These are phyloP conservation scores for Cephalotrichum gorgonifer DNA, from an alignment of 2,329 filamentous ascomycete species.

Conservation along the genomic window DNA sequence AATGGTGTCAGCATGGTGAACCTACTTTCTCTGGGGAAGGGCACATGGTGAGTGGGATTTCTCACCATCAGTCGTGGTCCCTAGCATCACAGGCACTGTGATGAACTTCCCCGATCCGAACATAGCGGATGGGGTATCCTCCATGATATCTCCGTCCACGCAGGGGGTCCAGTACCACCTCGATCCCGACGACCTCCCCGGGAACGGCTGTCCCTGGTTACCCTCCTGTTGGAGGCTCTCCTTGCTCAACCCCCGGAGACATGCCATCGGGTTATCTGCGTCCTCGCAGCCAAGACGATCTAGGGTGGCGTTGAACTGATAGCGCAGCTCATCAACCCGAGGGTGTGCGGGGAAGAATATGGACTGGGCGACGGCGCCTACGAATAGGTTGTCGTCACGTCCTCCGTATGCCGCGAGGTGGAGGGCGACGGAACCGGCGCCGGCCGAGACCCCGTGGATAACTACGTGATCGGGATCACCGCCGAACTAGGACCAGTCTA, in stretches of 20 bases:
- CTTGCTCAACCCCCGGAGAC: conserved; percentile 26
- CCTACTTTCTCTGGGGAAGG: neutral
- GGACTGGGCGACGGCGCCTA: conserved; percentile 34
- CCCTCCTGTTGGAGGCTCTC: conserved; percentile 24
- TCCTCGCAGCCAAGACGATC: conserved; percentile 23
- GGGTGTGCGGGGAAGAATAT: conserved; percentile 40
- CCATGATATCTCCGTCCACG: conserved; percentile 34
- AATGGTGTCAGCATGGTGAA: conserved; percentile 1
- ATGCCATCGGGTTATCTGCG: conserved; percentile 23
- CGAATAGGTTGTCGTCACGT: conserved; percentile 33
- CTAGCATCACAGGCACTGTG: conserved; percentile 33
- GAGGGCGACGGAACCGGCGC: conserved; percentile 47
- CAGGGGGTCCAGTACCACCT: conserved; percentile 42
- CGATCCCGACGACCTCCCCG: conserved; percentile 21
- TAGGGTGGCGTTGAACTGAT: conserved; percentile 31
- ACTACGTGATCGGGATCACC: conserved; percentile 49
- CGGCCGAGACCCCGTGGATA: conserved; percentile 51
- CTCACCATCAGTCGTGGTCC: conserved; percentile 31
- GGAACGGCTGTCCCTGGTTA: conserved; percentile 29
- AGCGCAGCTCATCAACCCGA: conserved; percentile 30
- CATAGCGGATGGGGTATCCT: conserved; percentile 28
- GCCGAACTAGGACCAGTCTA: conserved; percentile 32
- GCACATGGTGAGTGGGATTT: neutral
- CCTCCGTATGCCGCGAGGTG: conserved; percentile 38
- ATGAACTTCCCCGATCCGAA: conserved; percentile 28